phyloP scores from a whole-genome alignment of 306 rosid species.

The Begonia loranthoides region DNA sequence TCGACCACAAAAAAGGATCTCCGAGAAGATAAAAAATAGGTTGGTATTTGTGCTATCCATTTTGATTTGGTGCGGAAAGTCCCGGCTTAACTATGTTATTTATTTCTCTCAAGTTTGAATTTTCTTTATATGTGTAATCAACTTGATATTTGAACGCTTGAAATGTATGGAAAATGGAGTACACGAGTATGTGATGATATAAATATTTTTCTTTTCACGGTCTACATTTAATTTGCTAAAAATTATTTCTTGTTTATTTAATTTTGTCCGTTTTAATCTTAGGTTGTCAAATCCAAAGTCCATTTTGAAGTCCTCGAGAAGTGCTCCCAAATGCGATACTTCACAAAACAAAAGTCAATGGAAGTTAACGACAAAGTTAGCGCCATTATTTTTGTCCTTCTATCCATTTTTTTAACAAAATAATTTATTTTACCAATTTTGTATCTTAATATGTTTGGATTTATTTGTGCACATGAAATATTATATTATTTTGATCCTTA shows the following conservation, averaged over 20 bases:
- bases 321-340: constrained; percentile 28
- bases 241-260: too few species aligned
- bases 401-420: constrained; percentile 5
- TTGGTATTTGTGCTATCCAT: constrained; percentile 20
- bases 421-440: background rate
- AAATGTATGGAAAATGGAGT: too few species aligned
- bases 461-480: background rate
- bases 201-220: too few species aligned
- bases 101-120: too few species aligned
- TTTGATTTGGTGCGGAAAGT: too few species aligned
- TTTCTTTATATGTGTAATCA: too few species aligned
- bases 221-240: too few species aligned
- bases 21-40: constrained; percentile 41
- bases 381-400: constrained; percentile 1
- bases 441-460: constrained; percentile 6
- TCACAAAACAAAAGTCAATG: constrained; percentile 51
- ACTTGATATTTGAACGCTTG: too few species aligned
- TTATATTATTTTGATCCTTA: constrained; percentile 10
- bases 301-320: constrained; percentile 39
- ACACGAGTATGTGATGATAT: too few species aligned
- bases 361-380: constrained; percentile 57
- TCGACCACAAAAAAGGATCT: constrained; percentile 24
- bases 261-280: constrained; percentile 4
- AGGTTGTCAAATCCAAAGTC: constrained; percentile 50
- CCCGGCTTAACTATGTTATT: too few species aligned